A percentile compares a stretch with the other conserved stretches of the same genome.
Conservation (phyloP, 495 filamentous ascomycete species). For the Aspergillus asperescens region DNA sequence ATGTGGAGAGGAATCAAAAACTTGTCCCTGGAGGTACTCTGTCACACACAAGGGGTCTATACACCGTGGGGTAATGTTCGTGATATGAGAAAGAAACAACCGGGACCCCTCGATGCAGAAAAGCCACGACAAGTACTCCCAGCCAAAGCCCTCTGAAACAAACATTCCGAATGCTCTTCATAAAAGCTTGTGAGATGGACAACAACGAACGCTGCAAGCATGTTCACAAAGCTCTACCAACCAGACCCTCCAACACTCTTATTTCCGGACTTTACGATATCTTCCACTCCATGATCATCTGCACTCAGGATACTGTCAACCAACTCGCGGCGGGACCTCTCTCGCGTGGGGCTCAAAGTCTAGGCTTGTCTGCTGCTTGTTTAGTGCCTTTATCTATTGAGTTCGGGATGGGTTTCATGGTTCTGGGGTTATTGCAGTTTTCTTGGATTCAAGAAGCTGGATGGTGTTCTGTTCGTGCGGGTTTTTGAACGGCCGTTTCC, state of each 20-base stretch:
- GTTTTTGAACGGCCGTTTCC: conserved; percentile 34
- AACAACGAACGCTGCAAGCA: conserved; percentile 7
- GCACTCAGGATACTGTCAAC: neutral
- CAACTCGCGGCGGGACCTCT: conserved; percentile 65
- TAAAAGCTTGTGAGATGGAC: conserved; percentile 17
- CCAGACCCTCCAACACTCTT: neutral
- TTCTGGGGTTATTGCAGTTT: conserved; percentile 25
- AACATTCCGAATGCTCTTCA: conserved; percentile 29
- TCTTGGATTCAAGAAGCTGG: conserved; percentile 21
- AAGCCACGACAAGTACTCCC: conserved; percentile 33
- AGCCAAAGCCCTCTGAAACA: conserved; percentile 29
- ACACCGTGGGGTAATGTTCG: neutral
- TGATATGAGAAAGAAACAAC: neutral
- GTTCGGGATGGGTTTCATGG: conserved; percentile 6
- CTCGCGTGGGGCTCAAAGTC: conserved; percentile 93
- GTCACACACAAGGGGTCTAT: conserved; percentile 59
- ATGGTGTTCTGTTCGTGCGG: conserved; percentile 12
- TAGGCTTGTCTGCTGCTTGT: conserved; percentile 70
- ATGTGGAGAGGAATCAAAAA: conserved; percentile 78
- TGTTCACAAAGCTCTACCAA: neutral
- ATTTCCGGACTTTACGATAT: neutral
- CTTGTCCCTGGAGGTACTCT: conserved; percentile 76
- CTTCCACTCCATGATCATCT: neutral
- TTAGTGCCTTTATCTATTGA: conserved; percentile 11
- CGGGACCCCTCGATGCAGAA: conserved; percentile 27